phyloP scores from a whole-genome alignment of 148 eudicot genomes.

The Vaccinium macrocarpon region DNA sequence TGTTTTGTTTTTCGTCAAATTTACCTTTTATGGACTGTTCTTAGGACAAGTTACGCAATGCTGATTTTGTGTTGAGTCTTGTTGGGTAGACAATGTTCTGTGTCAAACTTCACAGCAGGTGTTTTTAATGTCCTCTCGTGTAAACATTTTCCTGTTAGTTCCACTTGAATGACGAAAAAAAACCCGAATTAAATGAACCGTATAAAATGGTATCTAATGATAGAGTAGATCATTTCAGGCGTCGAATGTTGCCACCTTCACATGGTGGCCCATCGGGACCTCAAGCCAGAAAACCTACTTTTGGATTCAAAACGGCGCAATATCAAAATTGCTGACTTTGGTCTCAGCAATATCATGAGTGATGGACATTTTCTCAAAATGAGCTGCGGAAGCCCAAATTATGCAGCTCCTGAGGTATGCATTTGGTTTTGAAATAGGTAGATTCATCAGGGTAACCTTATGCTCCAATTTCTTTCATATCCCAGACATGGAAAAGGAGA shows the following conservation, averaged over 20 bases:
- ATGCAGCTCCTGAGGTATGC: conserved; percentile 96
- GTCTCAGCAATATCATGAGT: conserved; percentile 94
- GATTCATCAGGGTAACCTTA: neutral
- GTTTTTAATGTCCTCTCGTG: neutral
- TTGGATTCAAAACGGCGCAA: conserved; percentile 65
- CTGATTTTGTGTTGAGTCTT: neutral
- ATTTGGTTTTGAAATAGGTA: neutral
- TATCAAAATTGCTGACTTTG: conserved; percentile 97
- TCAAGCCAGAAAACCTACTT: conserved; percentile 93
- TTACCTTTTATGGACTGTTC: neutral
- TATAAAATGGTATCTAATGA: neutral
- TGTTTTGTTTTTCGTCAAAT: neutral
- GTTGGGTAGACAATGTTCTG: neutral
- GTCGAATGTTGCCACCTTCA: conserved; percentile 97
- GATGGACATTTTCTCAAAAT: conserved; percentile 98
- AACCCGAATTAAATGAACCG: neutral
- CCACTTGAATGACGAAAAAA: neutral
- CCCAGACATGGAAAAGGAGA: neutral
- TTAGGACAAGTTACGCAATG: neutral
- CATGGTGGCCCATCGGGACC: conserved; percentile 96
- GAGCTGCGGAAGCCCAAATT: conserved; percentile 96
- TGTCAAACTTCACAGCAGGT: neutral
- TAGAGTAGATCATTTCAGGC: conserved; percentile 64
- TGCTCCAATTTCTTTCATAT: neutral
- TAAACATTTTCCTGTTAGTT: neutral